phyloP scores from a whole-genome alignment of 441 rosid genomes.

The Adansonia grandidieri region DNA sequence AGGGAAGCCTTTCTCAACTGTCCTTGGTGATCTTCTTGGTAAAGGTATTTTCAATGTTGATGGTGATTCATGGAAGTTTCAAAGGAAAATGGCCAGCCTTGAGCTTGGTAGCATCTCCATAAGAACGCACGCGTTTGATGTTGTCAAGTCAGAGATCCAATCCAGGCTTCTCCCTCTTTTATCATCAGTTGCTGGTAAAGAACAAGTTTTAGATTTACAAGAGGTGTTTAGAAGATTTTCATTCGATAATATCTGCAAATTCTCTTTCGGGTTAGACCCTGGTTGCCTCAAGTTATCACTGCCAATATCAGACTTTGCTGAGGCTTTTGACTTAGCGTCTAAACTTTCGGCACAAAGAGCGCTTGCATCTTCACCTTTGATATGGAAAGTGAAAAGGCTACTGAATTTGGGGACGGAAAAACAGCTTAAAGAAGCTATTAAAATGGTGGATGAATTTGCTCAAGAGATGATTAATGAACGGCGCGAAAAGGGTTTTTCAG shows the following conservation, averaged over 20 bases:
- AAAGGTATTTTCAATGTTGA: conserved; percentile 67
- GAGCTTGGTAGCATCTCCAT: conserved; percentile 58
- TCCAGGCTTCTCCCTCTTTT: conserved; percentile 50
- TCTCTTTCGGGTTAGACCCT: conserved; percentile 64
- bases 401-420: conserved; percentile 53
- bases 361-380: conserved; percentile 47
- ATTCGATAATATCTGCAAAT: conserved; percentile 50
- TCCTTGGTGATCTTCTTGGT: conserved; percentile 70
- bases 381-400: conserved; percentile 65
- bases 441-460: conserved; percentile 47
- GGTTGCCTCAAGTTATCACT: conserved; percentile 51
- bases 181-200: conserved; percentile 23
- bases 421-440: conserved; percentile 49
- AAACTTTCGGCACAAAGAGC: conserved; percentile 66
- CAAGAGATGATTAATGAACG: conserved; percentile 43
- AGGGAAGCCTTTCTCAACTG: conserved; percentile 74
- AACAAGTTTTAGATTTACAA: conserved; percentile 49
- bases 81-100: conserved; percentile 56
- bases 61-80: conserved; percentile 68
- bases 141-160: conserved; percentile 44
- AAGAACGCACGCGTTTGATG: conserved; percentile 51
- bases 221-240: conserved; percentile 64
- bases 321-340: conserved; percentile 60
- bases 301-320: conserved; percentile 51
- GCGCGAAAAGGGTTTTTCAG: conserved; percentile 40